These are phyloP conservation scores for Mycosarcoma maydis DNA, from an alignment of 1,284 basidiomycete genomes.

Conservation along the genomic window DNA sequence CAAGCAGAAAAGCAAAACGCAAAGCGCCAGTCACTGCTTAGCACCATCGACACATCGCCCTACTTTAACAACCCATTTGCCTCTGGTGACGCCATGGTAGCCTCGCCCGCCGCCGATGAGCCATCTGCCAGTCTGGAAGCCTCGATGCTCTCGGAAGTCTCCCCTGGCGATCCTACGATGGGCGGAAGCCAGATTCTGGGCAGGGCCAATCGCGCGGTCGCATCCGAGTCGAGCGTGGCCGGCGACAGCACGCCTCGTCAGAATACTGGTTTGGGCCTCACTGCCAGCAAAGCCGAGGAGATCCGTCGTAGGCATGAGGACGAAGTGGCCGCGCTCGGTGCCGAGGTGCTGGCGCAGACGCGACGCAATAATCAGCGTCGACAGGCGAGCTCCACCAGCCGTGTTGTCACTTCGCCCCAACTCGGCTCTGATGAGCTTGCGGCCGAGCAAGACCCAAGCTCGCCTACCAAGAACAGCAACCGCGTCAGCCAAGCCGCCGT, in stretches of 20 bases:
- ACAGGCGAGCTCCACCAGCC: constrained; percentile 22
- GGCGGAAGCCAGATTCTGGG: constrained; percentile 14
- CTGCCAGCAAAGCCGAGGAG: constrained; percentile 51
- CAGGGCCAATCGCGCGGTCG: constrained; percentile 8
- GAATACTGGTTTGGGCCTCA: constrained; percentile 41
- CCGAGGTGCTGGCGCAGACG: constrained; percentile 55
- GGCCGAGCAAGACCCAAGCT: constrained; percentile 11
- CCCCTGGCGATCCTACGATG: constrained; percentile 9
- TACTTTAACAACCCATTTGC: constrained; percentile 1
- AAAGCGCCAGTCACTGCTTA: constrained; percentile 9
- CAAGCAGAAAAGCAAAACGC: neutral
- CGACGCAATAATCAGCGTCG: constrained; percentile 49
- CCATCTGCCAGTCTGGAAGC: constrained; percentile 10
- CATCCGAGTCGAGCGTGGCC: constrained; percentile 8
- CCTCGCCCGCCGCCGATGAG: constrained; percentile 21
- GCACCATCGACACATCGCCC: constrained; percentile 17
- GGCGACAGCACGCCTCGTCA: constrained; percentile 39
- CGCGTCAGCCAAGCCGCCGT: constrained; percentile 3
- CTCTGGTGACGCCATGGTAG: neutral
- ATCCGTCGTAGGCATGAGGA: constrained; percentile 60
- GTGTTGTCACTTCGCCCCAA: constrained; percentile 6
- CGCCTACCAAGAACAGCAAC: constrained; percentile 15
- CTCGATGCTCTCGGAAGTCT: constrained; percentile 21
- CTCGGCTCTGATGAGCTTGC: constrained; percentile 19
- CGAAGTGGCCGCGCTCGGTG: constrained; percentile 61